Percentiles rank a stretch among this genome's conserved stretches.
Evolutionary conservation across 306 rosid species (phyloP).

Genomic region (Glycine soja): DNA sequence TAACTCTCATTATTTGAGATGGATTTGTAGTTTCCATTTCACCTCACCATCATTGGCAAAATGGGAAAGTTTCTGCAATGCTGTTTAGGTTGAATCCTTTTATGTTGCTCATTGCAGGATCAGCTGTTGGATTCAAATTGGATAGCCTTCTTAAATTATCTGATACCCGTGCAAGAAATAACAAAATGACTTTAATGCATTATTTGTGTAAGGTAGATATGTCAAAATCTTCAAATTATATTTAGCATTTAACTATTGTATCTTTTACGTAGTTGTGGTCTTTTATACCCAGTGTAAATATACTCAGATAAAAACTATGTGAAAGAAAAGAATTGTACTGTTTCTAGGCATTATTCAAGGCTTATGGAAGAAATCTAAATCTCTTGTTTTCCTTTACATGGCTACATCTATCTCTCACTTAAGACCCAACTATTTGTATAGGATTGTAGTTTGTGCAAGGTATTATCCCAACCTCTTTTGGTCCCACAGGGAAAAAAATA

Average conservation of each 20-base stretch:
- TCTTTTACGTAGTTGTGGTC: constrained; percentile 23
- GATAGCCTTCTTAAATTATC: constrained; percentile 98
- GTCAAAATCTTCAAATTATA: constrained; percentile 36
- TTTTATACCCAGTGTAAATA: constrained; percentile 2
- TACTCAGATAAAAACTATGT: background rate
- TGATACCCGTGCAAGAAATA: constrained; percentile 98
- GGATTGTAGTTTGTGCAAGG: background rate
- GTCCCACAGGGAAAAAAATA: too few species aligned
- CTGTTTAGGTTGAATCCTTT: constrained; percentile 37
- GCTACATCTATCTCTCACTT: background rate
- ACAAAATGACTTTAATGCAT: constrained; percentile 99
- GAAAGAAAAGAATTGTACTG: constrained; percentile 22
- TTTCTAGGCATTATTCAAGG: constrained; percentile 34
- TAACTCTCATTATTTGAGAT: constrained; percentile 34
- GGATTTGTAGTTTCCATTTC: constrained; percentile 25
- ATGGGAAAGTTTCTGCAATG: constrained; percentile 26
- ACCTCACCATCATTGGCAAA: constrained; percentile 25
- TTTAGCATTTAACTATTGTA: constrained; percentile 13
- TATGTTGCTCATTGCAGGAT: constrained; percentile 67
- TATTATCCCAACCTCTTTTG: background rate
- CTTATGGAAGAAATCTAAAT: background rate
- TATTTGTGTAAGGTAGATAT: constrained; percentile 91
- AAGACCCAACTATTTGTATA: background rate
- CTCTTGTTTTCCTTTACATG: background rate
- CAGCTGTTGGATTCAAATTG: constrained; percentile 96